Base-by-base conservation (phyloP, 306 rosid species). In the Vigna angularis region DNA sequence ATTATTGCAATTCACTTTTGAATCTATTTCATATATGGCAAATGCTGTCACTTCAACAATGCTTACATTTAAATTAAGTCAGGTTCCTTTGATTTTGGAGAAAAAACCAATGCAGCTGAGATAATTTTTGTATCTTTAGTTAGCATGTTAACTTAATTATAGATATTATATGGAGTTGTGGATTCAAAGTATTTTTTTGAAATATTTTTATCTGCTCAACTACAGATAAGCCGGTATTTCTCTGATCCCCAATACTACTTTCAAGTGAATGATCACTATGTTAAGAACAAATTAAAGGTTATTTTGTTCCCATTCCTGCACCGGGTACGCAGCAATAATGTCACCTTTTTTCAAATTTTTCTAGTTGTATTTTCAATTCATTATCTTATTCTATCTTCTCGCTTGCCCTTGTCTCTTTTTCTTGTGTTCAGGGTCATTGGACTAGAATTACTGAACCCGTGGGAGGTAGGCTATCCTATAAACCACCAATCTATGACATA, bases 211-310 rank as follows among this genome's bases (percentile, higher is more conserved):
- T 76, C 17, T 66, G 9, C 69, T 73, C 76, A 50, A 74, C 80
- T 49, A 83, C 93, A 95, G 98, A 95, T 93, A 83, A 95, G 93
- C 79, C 84, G 93, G 70, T 90, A 91, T 69, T 93, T 95, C 85
- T 95, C 97, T 42, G 98, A 95, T 87, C 98, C 99, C 48, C 98
- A 95, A 80, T 95, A 93, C 82, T 95, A 95, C 82, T 95, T 93
- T 74, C 99, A 95, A 93, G 98, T 95, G 82, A 95, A 93, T 80
- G 97, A 93, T 74, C 98, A 90, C 28, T 95, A 91, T 82, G 98
- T 93, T 70, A 87, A 91, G 89, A 95, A 95, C 93, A 95, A 95
- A 82, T 87, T 95, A 89, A 95, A 95, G 96, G 96, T 93, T 64
- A 90, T 95, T 68, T 86, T 95, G 75, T 80, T 91, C 70, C 99